These are phyloP conservation scores for Coniochaeta pulveracea DNA, from an alignment of 2,329 filamentous ascomycete species.

Conservation along the genomic window DNA sequence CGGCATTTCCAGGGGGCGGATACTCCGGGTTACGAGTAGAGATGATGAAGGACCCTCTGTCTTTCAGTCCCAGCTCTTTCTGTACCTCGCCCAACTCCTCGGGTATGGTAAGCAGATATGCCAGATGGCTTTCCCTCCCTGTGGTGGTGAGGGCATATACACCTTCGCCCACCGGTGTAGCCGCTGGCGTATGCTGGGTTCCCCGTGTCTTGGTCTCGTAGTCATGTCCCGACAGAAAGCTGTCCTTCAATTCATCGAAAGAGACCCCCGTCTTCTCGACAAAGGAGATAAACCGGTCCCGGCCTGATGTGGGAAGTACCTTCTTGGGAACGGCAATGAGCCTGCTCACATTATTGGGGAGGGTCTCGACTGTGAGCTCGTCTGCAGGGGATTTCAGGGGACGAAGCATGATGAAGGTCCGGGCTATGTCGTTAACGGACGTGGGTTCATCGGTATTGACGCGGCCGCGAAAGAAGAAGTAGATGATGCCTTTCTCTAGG, in stretches of 20 bases:
- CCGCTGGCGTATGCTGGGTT: slow-evolving; percentile 54
- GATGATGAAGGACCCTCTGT: slow-evolving; percentile 66
- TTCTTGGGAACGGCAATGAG: slow-evolving; percentile 79
- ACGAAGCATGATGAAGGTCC: slow-evolving; percentile 69
- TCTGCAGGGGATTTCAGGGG: slow-evolving; percentile 60
- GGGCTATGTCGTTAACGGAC: slow-evolving; percentile 59
- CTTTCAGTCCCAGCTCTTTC: slow-evolving; percentile 58
- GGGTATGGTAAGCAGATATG: slow-evolving; percentile 69
- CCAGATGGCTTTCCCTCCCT: slow-evolving; percentile 62
- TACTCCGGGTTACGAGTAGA: slow-evolving; percentile 71
- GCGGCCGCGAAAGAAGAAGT: slow-evolving; percentile 78
- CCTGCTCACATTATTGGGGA: slow-evolving; percentile 53
- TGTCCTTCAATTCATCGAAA: slow-evolving; percentile 59
- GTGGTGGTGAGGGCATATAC: slow-evolving; percentile 73
- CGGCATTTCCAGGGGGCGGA: slow-evolving; percentile 50
- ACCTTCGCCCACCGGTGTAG: slow-evolving; percentile 70
- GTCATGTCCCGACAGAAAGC: slow-evolving; percentile 54
- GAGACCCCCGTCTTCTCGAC: slow-evolving; percentile 62
- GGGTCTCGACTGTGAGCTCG: slow-evolving; percentile 44
- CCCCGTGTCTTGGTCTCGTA: slow-evolving; percentile 71
- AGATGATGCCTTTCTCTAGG: slow-evolving; percentile 79
- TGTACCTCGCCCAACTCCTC: slow-evolving; percentile 60
- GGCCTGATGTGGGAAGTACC: slow-evolving; percentile 55
- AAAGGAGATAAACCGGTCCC: slow-evolving; percentile 69
- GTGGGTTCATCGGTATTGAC: slow-evolving; percentile 63